A percentile compares a stretch with the other conserved stretches of the same genome.
These are phyloP conservation scores for Akebia trifoliata DNA, from an alignment of 164 flowering plant species.

Conservation along the genomic window DNA sequence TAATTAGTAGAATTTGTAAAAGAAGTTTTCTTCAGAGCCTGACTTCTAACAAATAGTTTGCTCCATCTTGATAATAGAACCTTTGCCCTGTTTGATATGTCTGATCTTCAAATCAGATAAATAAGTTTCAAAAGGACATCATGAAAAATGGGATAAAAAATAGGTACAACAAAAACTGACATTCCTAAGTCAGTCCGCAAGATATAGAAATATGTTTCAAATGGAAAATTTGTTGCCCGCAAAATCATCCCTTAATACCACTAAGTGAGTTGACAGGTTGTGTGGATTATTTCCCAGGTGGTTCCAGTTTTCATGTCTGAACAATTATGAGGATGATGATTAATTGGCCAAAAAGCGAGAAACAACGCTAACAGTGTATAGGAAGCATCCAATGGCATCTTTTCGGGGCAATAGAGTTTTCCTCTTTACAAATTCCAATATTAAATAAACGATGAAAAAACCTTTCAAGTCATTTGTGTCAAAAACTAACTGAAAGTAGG, in stretches of 20 bases:
- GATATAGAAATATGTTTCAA: background rate
- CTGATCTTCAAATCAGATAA: constrained; percentile 95
- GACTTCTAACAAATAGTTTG: constrained; percentile 70
- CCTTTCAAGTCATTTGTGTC: too few species aligned
- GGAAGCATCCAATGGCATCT: too few species aligned
- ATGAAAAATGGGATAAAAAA: background rate
- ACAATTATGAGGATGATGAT: background rate
- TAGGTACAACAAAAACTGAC: background rate
- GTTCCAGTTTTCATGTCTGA: too few species aligned
- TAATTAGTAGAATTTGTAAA: constrained; percentile 35
- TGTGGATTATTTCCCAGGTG: background rate
- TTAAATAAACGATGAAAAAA: too few species aligned
- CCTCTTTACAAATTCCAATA: too few species aligned
- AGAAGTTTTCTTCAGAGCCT: constrained; percentile 50
- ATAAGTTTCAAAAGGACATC: constrained; percentile 43
- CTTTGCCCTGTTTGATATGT: constrained; percentile 96
- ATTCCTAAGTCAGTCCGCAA: background rate
- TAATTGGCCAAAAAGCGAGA: background rate
- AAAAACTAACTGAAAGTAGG: too few species aligned
- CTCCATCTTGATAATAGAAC: constrained; percentile 78
- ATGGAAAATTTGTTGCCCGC: background rate
- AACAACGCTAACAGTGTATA: too few species aligned
- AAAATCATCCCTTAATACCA: too few species aligned
- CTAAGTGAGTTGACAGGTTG: too few species aligned
- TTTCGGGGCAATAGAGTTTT: too few species aligned